Base-by-base conservation (phyloP, 306 rosid species). In the Astragalus membranaceus region DNA sequence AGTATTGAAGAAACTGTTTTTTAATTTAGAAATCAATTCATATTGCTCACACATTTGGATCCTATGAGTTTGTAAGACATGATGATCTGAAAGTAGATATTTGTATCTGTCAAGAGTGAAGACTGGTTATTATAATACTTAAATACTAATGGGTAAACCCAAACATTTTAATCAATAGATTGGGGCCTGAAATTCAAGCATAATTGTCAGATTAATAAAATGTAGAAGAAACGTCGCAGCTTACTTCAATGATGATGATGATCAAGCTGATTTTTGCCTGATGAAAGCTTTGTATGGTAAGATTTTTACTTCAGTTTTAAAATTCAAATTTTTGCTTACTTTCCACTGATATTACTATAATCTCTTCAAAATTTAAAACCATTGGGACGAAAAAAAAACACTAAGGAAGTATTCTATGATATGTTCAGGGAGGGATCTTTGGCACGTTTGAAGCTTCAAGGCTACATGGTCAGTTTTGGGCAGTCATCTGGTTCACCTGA, bases 401-500 rank as follows among this genome's bases (percentile, higher is more conserved):
- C 42, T 66, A 13, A 36, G 13, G 56, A 30, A 29, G 15, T 44
- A 36, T 68, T 35, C 56, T 67, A 11, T 67, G 48, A 17, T 42
- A 67, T 75, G 29, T 77, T 1, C 81, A n/a, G n/a, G n/a, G n/a
- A 94, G 97, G 96, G 98, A 74, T 93, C 97, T 49, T 67, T 93
- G 82, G 83, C 64, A 10, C 87, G 97, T 82, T 70, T 93, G 73
- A 93, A 90, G 83, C 69, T 64, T 43, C 47, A 81, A 66, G 89
- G 98, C 15, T 83, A 85, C 85, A 87, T 93, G 97, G 96, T 93
- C 33, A 81, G 74, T 79, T 93, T 90, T 42, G 97, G 98, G 52
- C 92, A 88, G 80, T 87, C 98, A 26, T 93, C 97, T 1, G 98
- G 98, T 39, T 10, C 79, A 8, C 96, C 97, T 4, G 98, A 93